Evolutionary conservation across 306 rosid genomes (phyloP).

Genomic region (Prunus padus): DNA sequence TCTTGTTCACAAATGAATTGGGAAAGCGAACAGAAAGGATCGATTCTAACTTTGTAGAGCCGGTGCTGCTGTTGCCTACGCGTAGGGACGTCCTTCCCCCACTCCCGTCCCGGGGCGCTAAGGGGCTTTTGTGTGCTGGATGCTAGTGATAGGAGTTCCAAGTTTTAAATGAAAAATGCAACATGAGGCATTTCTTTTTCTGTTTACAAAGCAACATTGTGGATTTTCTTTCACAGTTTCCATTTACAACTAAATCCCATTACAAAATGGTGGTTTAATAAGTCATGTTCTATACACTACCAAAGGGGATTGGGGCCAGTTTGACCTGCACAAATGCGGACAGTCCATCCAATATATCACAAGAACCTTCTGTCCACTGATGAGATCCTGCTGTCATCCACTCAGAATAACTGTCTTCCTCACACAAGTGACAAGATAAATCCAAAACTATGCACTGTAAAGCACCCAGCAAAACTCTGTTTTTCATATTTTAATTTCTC

Average conservation of each 20-base stretch:
- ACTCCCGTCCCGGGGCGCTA: too few relatives aligned
- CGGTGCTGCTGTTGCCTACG: background rate
- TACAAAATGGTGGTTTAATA: background rate
- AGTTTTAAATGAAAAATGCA: too few relatives aligned
- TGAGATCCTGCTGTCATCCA: slow-evolving; percentile 1
- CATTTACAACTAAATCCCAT: background rate
- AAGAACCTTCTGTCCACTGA: background rate
- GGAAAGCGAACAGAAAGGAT: too few relatives aligned
- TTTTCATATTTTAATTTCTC: background rate
- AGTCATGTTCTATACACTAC: background rate
- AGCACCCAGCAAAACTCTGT: slow-evolving; percentile 7
- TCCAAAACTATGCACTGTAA: background rate
- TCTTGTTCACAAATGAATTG: too few relatives aligned
- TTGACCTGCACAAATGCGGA: background rate
- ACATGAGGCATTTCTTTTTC: too few relatives aligned
- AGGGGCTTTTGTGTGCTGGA: too few relatives aligned
- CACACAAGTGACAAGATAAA: background rate
- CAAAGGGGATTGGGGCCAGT: background rate
- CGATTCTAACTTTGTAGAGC: too few relatives aligned
- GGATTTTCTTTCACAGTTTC: too few relatives aligned
- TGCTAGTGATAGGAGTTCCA: too few relatives aligned
- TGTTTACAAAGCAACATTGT: too few relatives aligned
- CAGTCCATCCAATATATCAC: background rate
- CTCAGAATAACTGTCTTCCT: slow-evolving; percentile 1
- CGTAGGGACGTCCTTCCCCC: background rate